Evolutionary conservation across 192 early-diverging fungal species (phyloP), one percentile per base, ranked within the genome.

Genomic region (Coemansia sp.): DNA sequence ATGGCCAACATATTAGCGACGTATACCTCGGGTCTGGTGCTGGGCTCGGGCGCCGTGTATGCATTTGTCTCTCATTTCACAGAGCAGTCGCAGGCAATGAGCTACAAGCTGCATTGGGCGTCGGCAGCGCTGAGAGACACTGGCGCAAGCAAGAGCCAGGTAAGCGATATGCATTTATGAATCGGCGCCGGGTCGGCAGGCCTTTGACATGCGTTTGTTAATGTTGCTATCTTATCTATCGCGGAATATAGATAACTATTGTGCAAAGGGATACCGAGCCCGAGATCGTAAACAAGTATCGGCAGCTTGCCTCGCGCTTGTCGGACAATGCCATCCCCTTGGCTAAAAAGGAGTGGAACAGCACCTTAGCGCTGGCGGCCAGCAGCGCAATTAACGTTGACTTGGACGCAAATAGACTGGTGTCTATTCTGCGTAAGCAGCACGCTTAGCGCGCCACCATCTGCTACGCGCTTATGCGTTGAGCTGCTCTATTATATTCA

Each of bases 1-100:
- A 80, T 82, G 79, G 79, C 79, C 53, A 82, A 76, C 67, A 65
- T 82, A 57, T 64, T 67, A 14, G 79, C 67, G 11, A 70, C 63
- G 11, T 82, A 76, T 20, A 73, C 67, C 5, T 73, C 79, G n/a
- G 79, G 79, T 2, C 79, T 82, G 11, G 70, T 82, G 32, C 17
- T 82, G 41, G 74, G 79, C 45, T 49, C 64, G 5, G 79, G 73
- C 8, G 70, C 79, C 6, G 70, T 76, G 12, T 82, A 67, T 43
- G 73, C 73, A 39, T 82, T 82, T 37, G 51, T 67, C 6, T 51
- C 79, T 20, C 63, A 69, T 43, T 65, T 76, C 41, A 73, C 73
- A 40, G 79, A 69, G 27, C 66, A 71, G 40, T 58, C 72, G 3
- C 73, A 65, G 15, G 37, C 73, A 19, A 66, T 70, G 35, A 72